Evolutionary conservation across 2,329 filamentous ascomycete genomes (phyloP).

Genomic region (Cytospora schulzeri): DNA sequence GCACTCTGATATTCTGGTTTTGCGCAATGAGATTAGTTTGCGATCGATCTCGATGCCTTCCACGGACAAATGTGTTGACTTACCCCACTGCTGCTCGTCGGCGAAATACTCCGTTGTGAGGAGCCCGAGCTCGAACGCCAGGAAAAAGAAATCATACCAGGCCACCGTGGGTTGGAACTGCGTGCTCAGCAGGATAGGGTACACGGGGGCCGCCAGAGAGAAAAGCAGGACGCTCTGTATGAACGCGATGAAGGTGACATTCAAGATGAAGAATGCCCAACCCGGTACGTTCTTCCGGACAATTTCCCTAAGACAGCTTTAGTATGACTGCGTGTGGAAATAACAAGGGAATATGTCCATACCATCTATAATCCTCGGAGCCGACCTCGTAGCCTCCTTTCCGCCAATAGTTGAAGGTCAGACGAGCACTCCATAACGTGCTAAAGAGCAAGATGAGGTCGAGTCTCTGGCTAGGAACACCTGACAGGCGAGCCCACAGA

Average conservation of each 20-base stretch:
- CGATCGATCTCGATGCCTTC: not conserved
- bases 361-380: slow-evolving; percentile 94
- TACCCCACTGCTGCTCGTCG: slow-evolving; percentile 91
- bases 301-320: slow-evolving; percentile 57
- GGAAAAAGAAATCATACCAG: slow-evolving; percentile 51
- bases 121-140: slow-evolving; percentile 50
- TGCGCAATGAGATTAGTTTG: slow-evolving; percentile 18
- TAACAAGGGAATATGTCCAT: slow-evolving; percentile 25
- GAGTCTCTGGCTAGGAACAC: slow-evolving; percentile 68
- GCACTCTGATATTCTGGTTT: slow-evolving; percentile 73
- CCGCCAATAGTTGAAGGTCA: slow-evolving; percentile 97
- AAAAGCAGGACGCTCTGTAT: slow-evolving; percentile 82
- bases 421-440: slow-evolving; percentile 78
- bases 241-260: slow-evolving; percentile 85
- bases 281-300: slow-evolving; percentile 67
- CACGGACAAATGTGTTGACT: slow-evolving; percentile 32
- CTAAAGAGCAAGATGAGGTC: slow-evolving; percentile 73
- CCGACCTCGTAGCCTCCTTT: slow-evolving; percentile 89
- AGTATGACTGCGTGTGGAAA: slow-evolving; percentile 23
- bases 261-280: slow-evolving; percentile 78
- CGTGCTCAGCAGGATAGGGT: slow-evolving; percentile 75
- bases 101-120: slow-evolving; percentile 74
- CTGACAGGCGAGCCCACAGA: slow-evolving; percentile 77
- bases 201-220: slow-evolving; percentile 73
- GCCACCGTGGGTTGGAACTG: slow-evolving; percentile 58